Base-by-base conservation (phyloP, 805 yeast species). In the Candida maltosa region DNA sequence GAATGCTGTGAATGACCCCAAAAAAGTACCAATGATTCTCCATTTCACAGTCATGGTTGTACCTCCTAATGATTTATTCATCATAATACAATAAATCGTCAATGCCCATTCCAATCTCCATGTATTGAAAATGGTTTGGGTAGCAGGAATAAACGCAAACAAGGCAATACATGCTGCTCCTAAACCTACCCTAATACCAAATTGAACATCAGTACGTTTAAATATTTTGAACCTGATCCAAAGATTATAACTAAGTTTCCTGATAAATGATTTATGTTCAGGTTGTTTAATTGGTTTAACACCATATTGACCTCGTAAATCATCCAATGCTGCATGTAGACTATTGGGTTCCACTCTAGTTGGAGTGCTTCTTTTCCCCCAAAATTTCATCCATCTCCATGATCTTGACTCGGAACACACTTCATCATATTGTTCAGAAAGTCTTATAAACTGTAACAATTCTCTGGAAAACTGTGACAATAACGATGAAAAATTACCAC, bases 61-160 rank as follows among this genome's bases (percentile, higher is more conserved):
- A 0, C 94, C 94, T 7, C 95, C 95, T 4, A 85, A 62, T 1
- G 89, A 81, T 48, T 84, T 84, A 47, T 82, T 83, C 91, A 86
- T 85, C 65, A 86, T 83, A 37, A 86, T 81, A 47, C 86, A 79
- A 46, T 78, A 86, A 0, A 88, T 80, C n/a, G 83, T 84, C 25
- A 86, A 58, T 0, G 87, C 80, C 95, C 95, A 86, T 53, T 86
- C 95, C 11, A 83, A 82, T 44, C 89, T 61, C 87, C 87, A 84
- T 27, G 65, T 69, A 31, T 62, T 70, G 47, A 85, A 87, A 1
- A 52, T 42, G 4, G 65, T 63, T 33, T 79, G 65, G 0, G 87
- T 76, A 9, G 53, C 50, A 2, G 80, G 79, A 18, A 75, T 49
- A 47, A 78, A 85, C 2, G 94, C 94, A 37, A 87, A 78, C 0